Evolutionary conservation across 2,329 filamentous ascomycete species (phyloP).

Genomic region (Colletotrichum musae): DNA sequence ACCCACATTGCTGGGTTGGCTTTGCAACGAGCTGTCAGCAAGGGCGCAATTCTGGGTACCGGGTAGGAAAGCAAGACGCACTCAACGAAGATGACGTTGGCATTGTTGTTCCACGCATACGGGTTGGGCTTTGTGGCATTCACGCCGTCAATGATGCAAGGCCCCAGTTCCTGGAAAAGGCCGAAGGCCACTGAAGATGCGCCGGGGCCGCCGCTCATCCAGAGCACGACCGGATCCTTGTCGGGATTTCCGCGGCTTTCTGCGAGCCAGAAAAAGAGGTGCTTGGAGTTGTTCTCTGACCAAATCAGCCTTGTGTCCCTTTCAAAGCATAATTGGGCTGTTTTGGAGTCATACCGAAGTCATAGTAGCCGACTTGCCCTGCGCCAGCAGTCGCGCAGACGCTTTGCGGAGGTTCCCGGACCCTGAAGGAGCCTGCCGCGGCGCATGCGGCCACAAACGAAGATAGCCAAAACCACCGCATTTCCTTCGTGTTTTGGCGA

Average conservation of each 20-base stretch:
- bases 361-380: conserved; percentile 19
- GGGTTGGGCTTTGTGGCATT: background rate
- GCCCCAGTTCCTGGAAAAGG: conserved; percentile 7
- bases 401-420: background rate
- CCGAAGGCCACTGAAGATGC: background rate
- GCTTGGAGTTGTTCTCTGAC: background rate
- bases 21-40: background rate
- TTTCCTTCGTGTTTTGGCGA: background rate
- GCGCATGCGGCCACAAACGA: background rate
- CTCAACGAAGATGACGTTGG: conserved; percentile 22
- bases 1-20: conserved; percentile 2
- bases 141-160: background rate
- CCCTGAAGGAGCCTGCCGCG: background rate
- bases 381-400: conserved; percentile 7
- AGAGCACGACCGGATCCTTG: background rate
- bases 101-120: conserved; percentile 21
- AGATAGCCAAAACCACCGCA: background rate
- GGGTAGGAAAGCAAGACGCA: background rate
- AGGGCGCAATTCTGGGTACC: too few relatives aligned
- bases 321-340: too few relatives aligned
- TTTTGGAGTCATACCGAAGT: conserved; percentile 1
- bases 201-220: background rate
- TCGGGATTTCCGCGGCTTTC: background rate
- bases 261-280: background rate
- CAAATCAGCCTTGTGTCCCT: background rate